Conservation (phyloP, 306 rosid genomes). For the Urtica urens region DNA sequence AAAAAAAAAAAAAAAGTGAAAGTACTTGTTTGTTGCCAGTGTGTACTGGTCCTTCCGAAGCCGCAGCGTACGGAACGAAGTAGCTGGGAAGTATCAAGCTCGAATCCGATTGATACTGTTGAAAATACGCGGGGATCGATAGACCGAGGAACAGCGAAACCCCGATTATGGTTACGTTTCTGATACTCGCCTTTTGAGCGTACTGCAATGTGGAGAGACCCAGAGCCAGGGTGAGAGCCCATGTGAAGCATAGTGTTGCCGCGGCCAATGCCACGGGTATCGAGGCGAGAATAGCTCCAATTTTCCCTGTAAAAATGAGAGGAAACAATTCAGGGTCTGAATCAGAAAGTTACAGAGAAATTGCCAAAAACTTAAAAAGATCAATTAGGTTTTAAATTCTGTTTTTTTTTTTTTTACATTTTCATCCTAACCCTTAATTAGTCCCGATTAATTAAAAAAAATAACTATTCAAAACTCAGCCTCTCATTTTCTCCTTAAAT, state of each 20-base stretch:
- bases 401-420: too few species aligned
- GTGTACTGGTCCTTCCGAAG: constrained; percentile 75
- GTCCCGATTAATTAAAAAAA: too few species aligned
- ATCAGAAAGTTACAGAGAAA: too few species aligned
- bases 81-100: constrained; percentile 73
- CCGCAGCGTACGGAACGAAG: constrained; percentile 77
- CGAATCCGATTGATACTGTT: constrained; percentile 59
- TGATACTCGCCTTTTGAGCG: constrained; percentile 56
- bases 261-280: constrained; percentile 88
- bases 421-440: too few species aligned
- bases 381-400: too few species aligned
- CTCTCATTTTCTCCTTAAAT: too few species aligned
- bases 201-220: constrained; percentile 75
- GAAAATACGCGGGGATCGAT: constrained; percentile 88
- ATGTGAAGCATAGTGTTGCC: constrained; percentile 69
- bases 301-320: constrained; percentile 48
- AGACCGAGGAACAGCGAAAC: constrained; percentile 85
- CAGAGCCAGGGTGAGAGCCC: constrained; percentile 74
- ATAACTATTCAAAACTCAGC: too few species aligned
- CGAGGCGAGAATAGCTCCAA: constrained; percentile 94
- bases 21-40: constrained; percentile 53
- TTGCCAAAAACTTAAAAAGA: too few species aligned
- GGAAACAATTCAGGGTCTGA: too few species aligned
- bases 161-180: constrained; percentile 76
- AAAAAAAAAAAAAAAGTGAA: background rate